These are phyloP conservation scores for Nakazawaea laoshanensis DNA, from an alignment of 805 yeast genomes.

Conservation along the genomic window DNA sequence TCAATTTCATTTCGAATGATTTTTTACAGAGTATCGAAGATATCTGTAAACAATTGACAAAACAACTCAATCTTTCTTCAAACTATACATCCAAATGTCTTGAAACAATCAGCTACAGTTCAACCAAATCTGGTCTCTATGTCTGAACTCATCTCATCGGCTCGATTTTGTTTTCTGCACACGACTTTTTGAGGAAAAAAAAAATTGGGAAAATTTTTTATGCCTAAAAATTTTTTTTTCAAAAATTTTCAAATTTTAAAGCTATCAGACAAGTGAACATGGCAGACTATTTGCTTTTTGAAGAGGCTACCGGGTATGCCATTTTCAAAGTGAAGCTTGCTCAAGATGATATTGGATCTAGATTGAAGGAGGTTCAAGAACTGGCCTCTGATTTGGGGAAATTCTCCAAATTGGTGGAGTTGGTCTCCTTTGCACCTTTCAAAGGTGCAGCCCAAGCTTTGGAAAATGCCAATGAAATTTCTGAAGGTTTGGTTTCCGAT, in stretches of 20 bases:
- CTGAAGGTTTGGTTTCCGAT: constrained; percentile 94
- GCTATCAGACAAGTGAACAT: constrained; percentile 17
- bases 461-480: constrained; percentile 95
- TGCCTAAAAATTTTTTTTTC: neutral
- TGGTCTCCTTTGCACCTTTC: constrained; percentile 95
- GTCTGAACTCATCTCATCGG: too few relatives aligned
- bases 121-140: constrained; percentile 7
- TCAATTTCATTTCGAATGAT: constrained; percentile 25
- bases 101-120: constrained; percentile 12
- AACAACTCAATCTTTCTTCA: constrained; percentile 3
- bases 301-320: constrained; percentile 98
- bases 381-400: constrained; percentile 78
- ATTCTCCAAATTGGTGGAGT: constrained; percentile 87
- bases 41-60: constrained; percentile 11
- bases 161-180: too few relatives aligned
- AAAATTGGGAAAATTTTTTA: constrained; percentile 1
- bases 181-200: too few relatives aligned
- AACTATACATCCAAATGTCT: too few relatives aligned
- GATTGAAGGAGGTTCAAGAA: constrained; percentile 89
- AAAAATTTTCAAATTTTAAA: neutral
- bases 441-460: constrained; percentile 99
- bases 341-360: constrained; percentile 89
- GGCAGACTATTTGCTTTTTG: constrained; percentile 90
- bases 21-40: constrained; percentile 32
- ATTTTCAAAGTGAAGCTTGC: constrained; percentile 88